Percentiles rank a stretch among this genome's conserved stretches.
Evolutionary conservation across 2,329 filamentous ascomycete species (phyloP).

Genomic region (Colletotrichum sp.): DNA sequence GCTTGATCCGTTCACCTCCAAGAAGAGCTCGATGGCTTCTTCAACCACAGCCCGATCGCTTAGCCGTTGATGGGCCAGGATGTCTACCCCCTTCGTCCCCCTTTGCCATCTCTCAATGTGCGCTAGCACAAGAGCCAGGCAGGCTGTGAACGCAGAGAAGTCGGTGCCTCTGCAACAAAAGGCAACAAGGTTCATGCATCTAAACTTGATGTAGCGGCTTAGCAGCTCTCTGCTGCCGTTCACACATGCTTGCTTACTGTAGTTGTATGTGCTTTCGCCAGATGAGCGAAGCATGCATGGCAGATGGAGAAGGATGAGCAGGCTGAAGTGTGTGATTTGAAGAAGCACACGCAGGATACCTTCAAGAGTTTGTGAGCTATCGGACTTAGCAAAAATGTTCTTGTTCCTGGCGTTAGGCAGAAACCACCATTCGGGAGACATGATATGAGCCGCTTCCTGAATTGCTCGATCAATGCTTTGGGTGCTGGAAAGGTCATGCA

Average conservation of each 20-base stretch:
- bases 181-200: slow-evolving; percentile 30
- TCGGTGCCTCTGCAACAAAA: slow-evolving; percentile 36
- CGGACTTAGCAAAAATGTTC: not conserved
- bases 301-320: slow-evolving; percentile 37
- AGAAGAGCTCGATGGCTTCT: slow-evolving; percentile 36
- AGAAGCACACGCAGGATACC: slow-evolving; percentile 26
- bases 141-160: slow-evolving; percentile 41
- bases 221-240: slow-evolving; percentile 41
- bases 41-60: slow-evolving; percentile 44
- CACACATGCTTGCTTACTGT: slow-evolving; percentile 37
- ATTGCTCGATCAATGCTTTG: slow-evolving; percentile 31
- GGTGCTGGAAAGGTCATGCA: slow-evolving; percentile 24
- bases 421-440: slow-evolving; percentile 33
- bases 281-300: slow-evolving; percentile 32
- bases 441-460: slow-evolving; percentile 24
- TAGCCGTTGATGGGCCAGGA: slow-evolving; percentile 41
- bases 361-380: slow-evolving; percentile 22
- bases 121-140: slow-evolving; percentile 39
- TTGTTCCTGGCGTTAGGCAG: not conserved
- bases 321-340: slow-evolving; percentile 36
- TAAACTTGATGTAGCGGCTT: slow-evolving; percentile 35
- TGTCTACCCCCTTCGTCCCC: slow-evolving; percentile 22
- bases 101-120: slow-evolving; percentile 30
- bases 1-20: slow-evolving; percentile 28
- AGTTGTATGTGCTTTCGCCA: slow-evolving; percentile 24